phyloP scores from a whole-genome alignment of 2,329 filamentous ascomycete species.

The Fusarium nanum region DNA sequence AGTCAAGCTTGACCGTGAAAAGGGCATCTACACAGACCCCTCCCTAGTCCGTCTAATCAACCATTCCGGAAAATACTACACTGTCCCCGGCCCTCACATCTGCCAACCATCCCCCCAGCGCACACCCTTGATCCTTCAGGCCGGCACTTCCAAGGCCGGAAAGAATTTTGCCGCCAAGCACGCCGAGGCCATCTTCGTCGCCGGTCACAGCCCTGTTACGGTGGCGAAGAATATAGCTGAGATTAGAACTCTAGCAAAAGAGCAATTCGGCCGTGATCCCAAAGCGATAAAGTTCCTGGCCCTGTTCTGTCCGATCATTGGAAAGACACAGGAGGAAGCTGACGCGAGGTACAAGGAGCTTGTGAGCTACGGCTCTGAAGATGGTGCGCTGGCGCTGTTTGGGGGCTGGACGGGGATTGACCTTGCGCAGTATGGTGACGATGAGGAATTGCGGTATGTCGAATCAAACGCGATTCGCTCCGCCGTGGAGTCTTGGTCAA shows the following conservation, averaged over 20 bases:
- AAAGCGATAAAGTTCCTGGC: conserved; percentile 74
- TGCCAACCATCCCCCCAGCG: conserved; percentile 74
- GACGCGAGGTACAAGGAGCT: conserved; percentile 71
- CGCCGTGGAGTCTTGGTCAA: conserved; percentile 66
- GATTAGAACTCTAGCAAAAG: conserved; percentile 66
- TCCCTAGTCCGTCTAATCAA: conserved; percentile 71
- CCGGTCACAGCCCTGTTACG: conserved; percentile 70
- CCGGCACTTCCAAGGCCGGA: conserved; percentile 74
- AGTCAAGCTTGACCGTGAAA: conserved; percentile 68
- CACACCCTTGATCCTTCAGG: conserved; percentile 76
- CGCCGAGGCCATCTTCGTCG: conserved; percentile 78
- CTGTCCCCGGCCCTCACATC: conserved; percentile 73
- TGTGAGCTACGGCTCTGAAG: conserved; percentile 67
- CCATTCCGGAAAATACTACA: conserved; percentile 73
- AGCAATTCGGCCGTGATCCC: conserved; percentile 67
- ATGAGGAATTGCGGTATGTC: conserved; percentile 72
- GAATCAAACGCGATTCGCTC: conserved; percentile 71
- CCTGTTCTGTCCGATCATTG: conserved; percentile 73
- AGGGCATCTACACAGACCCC: conserved; percentile 66
- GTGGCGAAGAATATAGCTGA: conserved; percentile 72
- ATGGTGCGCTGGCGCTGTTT: conserved; percentile 76
- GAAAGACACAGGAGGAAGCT: conserved; percentile 73
- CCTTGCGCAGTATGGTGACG: conserved; percentile 68
- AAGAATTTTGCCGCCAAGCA: conserved; percentile 76
- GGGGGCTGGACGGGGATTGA: conserved; percentile 77